Conservation (phyloP, 1,139 yeast species). For the Debaryomycetaceae sp. region DNA sequence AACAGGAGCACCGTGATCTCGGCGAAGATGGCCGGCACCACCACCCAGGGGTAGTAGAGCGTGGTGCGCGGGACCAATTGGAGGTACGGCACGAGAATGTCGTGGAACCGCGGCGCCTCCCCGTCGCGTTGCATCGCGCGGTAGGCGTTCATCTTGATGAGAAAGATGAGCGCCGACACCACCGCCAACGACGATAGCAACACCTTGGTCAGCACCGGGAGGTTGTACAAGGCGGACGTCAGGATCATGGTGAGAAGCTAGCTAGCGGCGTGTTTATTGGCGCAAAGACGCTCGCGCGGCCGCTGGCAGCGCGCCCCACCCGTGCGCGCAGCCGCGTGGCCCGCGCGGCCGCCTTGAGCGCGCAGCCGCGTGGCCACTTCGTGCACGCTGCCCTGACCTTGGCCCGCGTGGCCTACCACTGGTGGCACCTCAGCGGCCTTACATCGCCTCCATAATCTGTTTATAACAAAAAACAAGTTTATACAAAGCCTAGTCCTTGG, state of each 20-base stretch:
- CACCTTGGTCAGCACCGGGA: constrained; percentile 26
- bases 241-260: constrained; percentile 2
- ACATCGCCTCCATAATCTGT: too few relatives aligned
- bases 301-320: too few relatives aligned
- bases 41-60: constrained; percentile 67
- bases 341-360: too few relatives aligned
- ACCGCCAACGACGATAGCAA: constrained; percentile 22
- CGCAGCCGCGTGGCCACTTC: too few relatives aligned
- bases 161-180: constrained; percentile 22
- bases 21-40: constrained; percentile 67
- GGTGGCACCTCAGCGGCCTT: too few relatives aligned
- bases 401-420: too few relatives aligned
- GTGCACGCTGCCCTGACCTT: too few relatives aligned
- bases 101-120: constrained; percentile 24
- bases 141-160: constrained; percentile 29
- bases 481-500: constrained; percentile 44
- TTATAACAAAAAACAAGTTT: constrained; percentile 9
- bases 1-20: constrained; percentile 57
- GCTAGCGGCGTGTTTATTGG: too few relatives aligned
- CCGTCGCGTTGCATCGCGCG: constrained; percentile 45
- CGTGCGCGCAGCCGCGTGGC: too few relatives aligned
- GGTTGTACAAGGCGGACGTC: constrained; percentile 5
- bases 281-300: too few relatives aligned
- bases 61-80: constrained; percentile 69
- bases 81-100: constrained; percentile 53